These are phyloP conservation scores for Noccaea caerulescens DNA, from an alignment of 345 rosid species.

Conservation along the genomic window DNA sequence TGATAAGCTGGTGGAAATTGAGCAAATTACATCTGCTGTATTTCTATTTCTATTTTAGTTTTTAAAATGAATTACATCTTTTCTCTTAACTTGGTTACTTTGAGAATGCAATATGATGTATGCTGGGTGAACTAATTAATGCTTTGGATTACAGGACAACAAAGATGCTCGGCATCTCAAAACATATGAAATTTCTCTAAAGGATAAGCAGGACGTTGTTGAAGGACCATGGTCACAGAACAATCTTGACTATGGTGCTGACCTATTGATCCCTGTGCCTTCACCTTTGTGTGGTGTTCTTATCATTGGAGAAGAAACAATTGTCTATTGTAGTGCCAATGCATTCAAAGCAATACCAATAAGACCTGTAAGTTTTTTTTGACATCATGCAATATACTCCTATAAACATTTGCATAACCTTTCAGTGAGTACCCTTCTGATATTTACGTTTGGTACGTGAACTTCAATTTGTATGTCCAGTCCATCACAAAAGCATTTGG, in stretches of 20 bases:
- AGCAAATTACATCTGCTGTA: slow-evolving; percentile 6
- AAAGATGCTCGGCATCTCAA: slow-evolving; percentile 96
- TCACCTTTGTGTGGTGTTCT: slow-evolving; percentile 91
- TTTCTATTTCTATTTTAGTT: neutral
- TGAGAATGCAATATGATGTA: slow-evolving; percentile 18
- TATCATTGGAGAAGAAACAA: slow-evolving; percentile 91
- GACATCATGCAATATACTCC: slow-evolving; percentile 4
- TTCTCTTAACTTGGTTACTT: slow-evolving; percentile 10
- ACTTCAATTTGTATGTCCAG: slow-evolving; percentile 45
- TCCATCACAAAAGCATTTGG: slow-evolving; percentile 91
- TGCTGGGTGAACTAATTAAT: slow-evolving; percentile 1
- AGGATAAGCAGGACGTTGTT: slow-evolving; percentile 71
- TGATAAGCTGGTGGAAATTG: slow-evolving; percentile 12
- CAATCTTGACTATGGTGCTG: slow-evolving; percentile 90
- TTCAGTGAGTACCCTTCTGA: slow-evolving; percentile 15
- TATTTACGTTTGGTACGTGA: slow-evolving; percentile 20
- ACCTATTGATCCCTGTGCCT: slow-evolving; percentile 84
- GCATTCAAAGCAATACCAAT: slow-evolving; percentile 82
- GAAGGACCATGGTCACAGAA: slow-evolving; percentile 97
- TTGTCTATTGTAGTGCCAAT: slow-evolving; percentile 86
- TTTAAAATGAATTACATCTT: neutral
- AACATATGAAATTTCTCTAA: slow-evolving; percentile 80
- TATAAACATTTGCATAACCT: slow-evolving; percentile 18
- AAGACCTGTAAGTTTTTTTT: slow-evolving; percentile 63
- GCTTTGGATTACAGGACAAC: slow-evolving; percentile 62